Evolutionary conservation across 2,329 filamentous ascomycete genomes (phyloP).

Genomic region (Pseudogymnoascus sp.): DNA sequence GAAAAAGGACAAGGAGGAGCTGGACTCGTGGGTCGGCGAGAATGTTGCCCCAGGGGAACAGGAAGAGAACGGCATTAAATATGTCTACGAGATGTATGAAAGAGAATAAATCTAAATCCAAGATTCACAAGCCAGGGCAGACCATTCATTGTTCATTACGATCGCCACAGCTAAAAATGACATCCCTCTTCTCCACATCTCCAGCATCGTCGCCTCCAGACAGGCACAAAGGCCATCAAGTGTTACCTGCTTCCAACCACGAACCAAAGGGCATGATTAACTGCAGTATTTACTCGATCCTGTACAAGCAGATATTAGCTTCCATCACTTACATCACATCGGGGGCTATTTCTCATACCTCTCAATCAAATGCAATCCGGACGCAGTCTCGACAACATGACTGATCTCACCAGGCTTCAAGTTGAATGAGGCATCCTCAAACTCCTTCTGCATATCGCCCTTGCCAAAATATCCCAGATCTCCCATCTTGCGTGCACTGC

Average conservation of each 20-base stretch:
- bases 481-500: constrained; percentile 85
- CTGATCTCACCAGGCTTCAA: constrained; percentile 82
- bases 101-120: constrained; percentile 26
- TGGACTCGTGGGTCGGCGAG: constrained; percentile 61
- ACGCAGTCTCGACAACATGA: constrained; percentile 80
- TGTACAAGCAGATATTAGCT: background rate
- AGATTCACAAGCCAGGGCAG: background rate
- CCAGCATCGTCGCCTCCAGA: background rate
- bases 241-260: background rate
- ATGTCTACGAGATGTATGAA: constrained; percentile 71
- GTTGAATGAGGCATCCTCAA: constrained; percentile 92
- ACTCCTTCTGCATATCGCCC: constrained; percentile 98
- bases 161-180: background rate
- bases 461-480: constrained; percentile 92
- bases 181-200: background rate
- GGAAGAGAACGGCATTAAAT: constrained; percentile 55
- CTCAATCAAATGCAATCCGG: constrained; percentile 91
- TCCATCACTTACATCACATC: background rate
- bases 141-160: constrained; percentile 4
- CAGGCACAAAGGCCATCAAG: background rate
- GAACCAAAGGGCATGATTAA: background rate
- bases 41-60: constrained; percentile 46
- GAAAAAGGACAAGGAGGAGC: constrained; percentile 40
- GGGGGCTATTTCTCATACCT: constrained; percentile 45
- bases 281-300: constrained; percentile 3